These are phyloP conservation scores for Hypomontagnella submonticulosa DNA, from an alignment of 495 filamentous ascomycete species.

Conservation along the genomic window DNA sequence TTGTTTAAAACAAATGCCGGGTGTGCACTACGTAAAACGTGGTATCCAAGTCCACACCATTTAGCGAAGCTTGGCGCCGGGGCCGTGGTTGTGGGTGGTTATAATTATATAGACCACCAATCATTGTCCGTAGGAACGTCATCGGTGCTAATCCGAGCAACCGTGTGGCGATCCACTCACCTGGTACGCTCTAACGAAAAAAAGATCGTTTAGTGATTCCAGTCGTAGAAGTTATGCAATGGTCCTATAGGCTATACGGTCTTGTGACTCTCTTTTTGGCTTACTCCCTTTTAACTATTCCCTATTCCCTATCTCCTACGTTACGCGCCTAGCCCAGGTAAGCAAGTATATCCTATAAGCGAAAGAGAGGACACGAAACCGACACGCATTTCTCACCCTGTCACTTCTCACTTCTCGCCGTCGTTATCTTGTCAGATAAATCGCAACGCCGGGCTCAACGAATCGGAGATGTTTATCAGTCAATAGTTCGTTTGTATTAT, in stretches of 20 bases:
- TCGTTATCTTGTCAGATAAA: too few species aligned
- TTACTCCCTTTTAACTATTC: background rate
- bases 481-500: background rate
- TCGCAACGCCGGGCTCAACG: background rate
- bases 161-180: constrained; percentile 40
- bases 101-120: constrained; percentile 36
- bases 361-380: background rate
- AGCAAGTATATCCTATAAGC: constrained; percentile 8
- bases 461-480: background rate
- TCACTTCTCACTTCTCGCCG: too few species aligned
- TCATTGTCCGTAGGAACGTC: constrained; percentile 25
- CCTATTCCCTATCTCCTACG: background rate
- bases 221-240: constrained; percentile 12
- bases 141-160: constrained; percentile 27
- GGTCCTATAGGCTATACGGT: background rate
- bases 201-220: constrained; percentile 9
- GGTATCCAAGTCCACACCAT: constrained; percentile 30
- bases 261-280: constrained; percentile 12
- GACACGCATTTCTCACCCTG: too few species aligned
- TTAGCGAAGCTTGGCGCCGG: constrained; percentile 40
- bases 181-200: constrained; percentile 23
- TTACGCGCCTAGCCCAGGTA: constrained; percentile 6
- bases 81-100: constrained; percentile 40
- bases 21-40: constrained; percentile 42
- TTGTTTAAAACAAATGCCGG: constrained; percentile 38